Evolutionary conservation across 129 eudicot genomes (phyloP).

Genomic region (Solidago caesia): DNA sequence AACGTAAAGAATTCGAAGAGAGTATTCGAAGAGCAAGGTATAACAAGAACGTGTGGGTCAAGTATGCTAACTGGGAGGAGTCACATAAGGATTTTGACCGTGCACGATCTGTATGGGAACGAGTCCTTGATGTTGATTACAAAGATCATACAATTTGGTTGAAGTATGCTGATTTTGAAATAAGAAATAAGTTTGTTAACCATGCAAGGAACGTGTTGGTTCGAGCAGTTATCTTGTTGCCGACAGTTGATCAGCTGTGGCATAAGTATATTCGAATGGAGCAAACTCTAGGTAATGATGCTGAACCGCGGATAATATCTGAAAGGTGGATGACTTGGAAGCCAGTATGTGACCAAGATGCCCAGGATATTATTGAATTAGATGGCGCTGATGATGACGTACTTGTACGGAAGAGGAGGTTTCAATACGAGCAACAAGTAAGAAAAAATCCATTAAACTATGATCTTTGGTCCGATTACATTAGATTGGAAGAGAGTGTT

Average conservation of each 20-base stretch:
- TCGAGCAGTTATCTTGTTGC: slow-evolving; percentile 66
- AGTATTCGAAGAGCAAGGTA: slow-evolving; percentile 63
- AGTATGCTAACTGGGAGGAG: slow-evolving; percentile 95
- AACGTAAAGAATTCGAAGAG: slow-evolving; percentile 80
- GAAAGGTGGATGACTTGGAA: slow-evolving; percentile 91
- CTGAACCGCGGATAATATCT: slow-evolving; percentile 63
- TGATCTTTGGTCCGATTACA: slow-evolving; percentile 86
- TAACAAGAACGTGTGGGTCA: slow-evolving; percentile 73
- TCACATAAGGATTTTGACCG: slow-evolving; percentile 68
- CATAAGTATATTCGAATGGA: slow-evolving; percentile 92
- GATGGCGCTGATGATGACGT: slow-evolving; percentile 94
- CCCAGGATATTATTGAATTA: neutral
- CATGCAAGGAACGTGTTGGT: slow-evolving; percentile 88
- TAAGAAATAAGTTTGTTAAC: slow-evolving; percentile 77
- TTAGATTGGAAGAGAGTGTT: slow-evolving; percentile 73
- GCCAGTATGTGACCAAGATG: slow-evolving; percentile 11
- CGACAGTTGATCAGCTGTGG: slow-evolving; percentile 84
- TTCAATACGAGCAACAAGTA: slow-evolving; percentile 86
- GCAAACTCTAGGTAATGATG: slow-evolving; percentile 67
- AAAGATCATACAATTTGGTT: slow-evolving; percentile 86
- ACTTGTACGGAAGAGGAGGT: slow-evolving; percentile 72
- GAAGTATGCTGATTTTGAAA: slow-evolving; percentile 81
- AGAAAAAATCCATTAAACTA: slow-evolving; percentile 78
- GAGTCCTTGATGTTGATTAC: slow-evolving; percentile 76
- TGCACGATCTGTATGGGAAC: slow-evolving; percentile 78